Percentiles rank a stretch among this genome's conserved stretches.
These are phyloP conservation scores for Dothideomycetidae sp. DNA, from an alignment of 2,329 filamentous ascomycete genomes.

Conservation along the genomic window DNA sequence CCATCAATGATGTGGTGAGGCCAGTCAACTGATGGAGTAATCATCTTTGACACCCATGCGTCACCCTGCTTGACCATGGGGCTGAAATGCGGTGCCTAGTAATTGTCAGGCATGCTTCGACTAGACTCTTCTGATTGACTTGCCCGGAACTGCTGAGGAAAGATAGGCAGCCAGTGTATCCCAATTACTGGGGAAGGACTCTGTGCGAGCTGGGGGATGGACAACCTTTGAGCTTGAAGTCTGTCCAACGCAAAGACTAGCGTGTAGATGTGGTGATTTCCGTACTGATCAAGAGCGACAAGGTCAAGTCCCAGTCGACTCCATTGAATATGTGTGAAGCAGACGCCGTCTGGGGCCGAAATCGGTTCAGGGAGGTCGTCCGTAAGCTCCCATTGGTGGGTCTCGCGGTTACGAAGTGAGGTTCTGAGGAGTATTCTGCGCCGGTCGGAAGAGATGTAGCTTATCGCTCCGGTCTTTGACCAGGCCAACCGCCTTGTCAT, in stretches of 20 bases:
- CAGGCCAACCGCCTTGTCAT: constrained; percentile 58
- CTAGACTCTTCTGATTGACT: constrained; percentile 5
- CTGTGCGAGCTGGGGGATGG: constrained; percentile 53
- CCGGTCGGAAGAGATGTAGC: constrained; percentile 61
- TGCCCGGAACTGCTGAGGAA: constrained; percentile 22
- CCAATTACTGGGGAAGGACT: constrained; percentile 69
- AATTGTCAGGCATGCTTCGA: constrained; percentile 10
- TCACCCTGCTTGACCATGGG: constrained; percentile 27
- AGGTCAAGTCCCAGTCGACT: constrained; percentile 54
- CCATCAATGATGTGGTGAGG: constrained; percentile 58
- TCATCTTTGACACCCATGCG: constrained; percentile 56
- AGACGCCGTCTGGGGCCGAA: constrained; percentile 36
- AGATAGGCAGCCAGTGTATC: constrained; percentile 59
- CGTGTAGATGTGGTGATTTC: constrained; percentile 60
- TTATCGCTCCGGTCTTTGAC: constrained; percentile 78
- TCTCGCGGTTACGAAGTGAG: constrained; percentile 51
- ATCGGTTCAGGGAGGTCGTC: constrained; percentile 55
- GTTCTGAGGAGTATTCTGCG: constrained; percentile 57
- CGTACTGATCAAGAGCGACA: constrained; percentile 66
- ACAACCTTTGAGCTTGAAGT: constrained; percentile 46
- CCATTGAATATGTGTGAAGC: neutral
- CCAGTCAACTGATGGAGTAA: constrained; percentile 50
- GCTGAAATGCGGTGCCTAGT: constrained; percentile 17
- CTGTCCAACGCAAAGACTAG: constrained; percentile 61
- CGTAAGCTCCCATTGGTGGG: constrained; percentile 63